Percentiles rank a stretch among this genome's conserved stretches.
These are phyloP conservation scores for Podospora sp. DNA, from an alignment of 495 filamentous ascomycete genomes.

Conservation along the genomic window DNA sequence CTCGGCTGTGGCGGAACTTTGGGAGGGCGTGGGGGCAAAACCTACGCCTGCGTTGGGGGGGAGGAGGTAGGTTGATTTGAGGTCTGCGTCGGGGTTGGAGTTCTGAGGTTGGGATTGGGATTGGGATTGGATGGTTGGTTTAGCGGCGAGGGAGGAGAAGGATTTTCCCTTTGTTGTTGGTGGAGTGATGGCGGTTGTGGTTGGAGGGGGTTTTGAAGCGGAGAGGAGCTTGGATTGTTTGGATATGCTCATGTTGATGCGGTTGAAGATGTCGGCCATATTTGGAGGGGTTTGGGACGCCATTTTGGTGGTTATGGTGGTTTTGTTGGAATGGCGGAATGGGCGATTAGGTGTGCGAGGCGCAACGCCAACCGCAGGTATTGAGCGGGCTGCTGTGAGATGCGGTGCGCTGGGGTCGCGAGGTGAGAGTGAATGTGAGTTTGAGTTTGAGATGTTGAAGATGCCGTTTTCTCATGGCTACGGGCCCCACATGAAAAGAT, in stretches of 20 bases:
- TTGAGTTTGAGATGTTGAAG: neutral
- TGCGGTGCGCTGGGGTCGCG: neutral
- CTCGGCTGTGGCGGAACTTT: neutral
- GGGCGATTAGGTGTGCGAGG: neutral
- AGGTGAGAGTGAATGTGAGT: neutral
- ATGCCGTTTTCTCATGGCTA: neutral
- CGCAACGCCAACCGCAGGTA: neutral
- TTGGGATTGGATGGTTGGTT: neutral
- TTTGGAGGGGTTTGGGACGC: constrained; percentile 34
- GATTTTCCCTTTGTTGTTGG: constrained; percentile 13
- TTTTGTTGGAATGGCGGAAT: neutral
- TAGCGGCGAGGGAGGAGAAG: constrained; percentile 27
- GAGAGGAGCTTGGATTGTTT: constrained; percentile 22
- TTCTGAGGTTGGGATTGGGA: constrained; percentile 6
- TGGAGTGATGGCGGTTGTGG: constrained; percentile 18
- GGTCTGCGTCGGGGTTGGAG: constrained; percentile 29
- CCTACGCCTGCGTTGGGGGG: constrained; percentile 47
- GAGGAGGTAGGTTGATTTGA: constrained; percentile 26
- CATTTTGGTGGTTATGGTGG: neutral
- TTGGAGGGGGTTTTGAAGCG: constrained; percentile 17
- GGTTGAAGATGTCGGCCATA: constrained; percentile 41
- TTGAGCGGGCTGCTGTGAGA: neutral
- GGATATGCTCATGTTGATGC: constrained; percentile 31
- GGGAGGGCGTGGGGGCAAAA: constrained; percentile 11
- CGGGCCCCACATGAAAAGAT: neutral